Percentiles rank a stretch among this genome's conserved stretches.
Conservation (phyloP, 106 monocot species). For the Dendrobium chrysotoxum region DNA sequence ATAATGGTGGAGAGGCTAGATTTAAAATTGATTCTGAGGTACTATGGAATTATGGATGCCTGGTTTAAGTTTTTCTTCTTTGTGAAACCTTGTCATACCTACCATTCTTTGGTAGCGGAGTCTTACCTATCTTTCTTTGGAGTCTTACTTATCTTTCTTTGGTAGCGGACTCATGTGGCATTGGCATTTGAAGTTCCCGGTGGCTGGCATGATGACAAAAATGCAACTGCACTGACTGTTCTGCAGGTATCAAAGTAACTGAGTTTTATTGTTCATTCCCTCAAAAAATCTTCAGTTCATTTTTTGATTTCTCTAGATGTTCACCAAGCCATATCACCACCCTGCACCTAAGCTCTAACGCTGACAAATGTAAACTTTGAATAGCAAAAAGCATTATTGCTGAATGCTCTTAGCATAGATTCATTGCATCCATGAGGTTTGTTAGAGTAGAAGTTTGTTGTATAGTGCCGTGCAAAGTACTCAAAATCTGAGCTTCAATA, state of each 20-base stretch:
- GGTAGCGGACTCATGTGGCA: constrained; percentile 76
- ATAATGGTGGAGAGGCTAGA: constrained; percentile 72
- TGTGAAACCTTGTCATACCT: constrained; percentile 1
- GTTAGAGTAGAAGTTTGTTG: not conserved
- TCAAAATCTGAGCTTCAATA: not conserved
- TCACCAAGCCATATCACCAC: not conserved
- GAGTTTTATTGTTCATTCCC: too few relatives aligned
- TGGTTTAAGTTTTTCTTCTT: not conserved
- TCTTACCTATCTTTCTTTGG: not conserved
- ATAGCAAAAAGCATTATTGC: not conserved
- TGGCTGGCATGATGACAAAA: constrained; percentile 76
- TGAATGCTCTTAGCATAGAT: not conserved
- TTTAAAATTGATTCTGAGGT: constrained; percentile 54
- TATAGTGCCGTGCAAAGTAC: not conserved
- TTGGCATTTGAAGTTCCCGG: constrained; percentile 86
- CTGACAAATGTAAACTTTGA: not conserved
- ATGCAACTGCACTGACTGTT: constrained; percentile 56
- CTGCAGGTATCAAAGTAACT: constrained; percentile 48
- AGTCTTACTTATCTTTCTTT: constrained; percentile 9
- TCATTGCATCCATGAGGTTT: not conserved
- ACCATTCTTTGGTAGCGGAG: constrained; percentile 26
- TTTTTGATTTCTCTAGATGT: not conserved
- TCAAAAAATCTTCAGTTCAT: not conserved
- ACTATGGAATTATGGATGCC: constrained; percentile 1
- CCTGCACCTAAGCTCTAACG: not conserved